phyloP scores from a whole-genome alignment of 306 rosid species.

The Dalbergia cochinchinensis region DNA sequence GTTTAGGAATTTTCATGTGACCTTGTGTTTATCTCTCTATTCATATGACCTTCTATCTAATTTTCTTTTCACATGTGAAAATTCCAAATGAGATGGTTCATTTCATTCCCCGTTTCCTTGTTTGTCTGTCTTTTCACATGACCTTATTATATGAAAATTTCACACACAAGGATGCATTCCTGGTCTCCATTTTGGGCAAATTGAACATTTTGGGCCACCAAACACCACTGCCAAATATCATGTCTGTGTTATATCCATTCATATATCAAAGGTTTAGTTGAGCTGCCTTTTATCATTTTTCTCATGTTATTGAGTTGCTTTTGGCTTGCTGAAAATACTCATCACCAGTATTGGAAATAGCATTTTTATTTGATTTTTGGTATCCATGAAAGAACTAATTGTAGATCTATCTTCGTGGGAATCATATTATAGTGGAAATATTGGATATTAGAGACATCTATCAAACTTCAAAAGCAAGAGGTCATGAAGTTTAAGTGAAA shows the following conservation, averaged over 20 bases:
- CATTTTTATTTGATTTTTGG: conserved; percentile 14
- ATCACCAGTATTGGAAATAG: conserved; percentile 11
- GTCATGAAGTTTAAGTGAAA: conserved; percentile 21
- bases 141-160: background rate
- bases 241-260: background rate
- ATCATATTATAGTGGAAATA: conserved; percentile 7
- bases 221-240: background rate
- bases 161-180: background rate
- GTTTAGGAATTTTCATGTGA: background rate
- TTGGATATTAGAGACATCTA: conserved; percentile 19
- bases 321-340: conserved; percentile 31
- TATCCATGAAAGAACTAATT: background rate
- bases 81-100: background rate
- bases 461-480: background rate
- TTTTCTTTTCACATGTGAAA: background rate
- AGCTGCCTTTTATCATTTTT: conserved; percentile 1
- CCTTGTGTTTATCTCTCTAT: background rate
- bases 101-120: background rate
- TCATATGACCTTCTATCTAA: background rate
- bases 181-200: background rate
- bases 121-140: background rate
- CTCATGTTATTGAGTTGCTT: background rate
- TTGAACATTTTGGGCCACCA: background rate
- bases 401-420: conserved; percentile 17
- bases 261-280: conserved; percentile 23